Base-by-base conservation (phyloP, 345 rosid species). In the Pistacia vera region DNA sequence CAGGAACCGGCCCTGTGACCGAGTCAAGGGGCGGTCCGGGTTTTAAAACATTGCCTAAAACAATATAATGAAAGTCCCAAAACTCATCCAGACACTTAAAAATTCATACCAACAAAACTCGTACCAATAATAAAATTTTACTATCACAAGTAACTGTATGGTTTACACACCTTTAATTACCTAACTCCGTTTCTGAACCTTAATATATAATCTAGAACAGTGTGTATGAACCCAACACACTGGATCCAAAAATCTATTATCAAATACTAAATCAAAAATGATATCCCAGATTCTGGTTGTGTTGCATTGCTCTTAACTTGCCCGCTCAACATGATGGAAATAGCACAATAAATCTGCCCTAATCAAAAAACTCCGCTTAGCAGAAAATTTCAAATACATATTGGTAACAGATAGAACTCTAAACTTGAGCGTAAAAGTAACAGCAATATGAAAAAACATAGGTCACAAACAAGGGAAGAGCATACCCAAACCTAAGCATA, bases 401-500 rank as follows among this genome's bases (percentile, higher is more conserved):
- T 63, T 30, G 46, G 9, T 13, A 72, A 58, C 11, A 49, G 41
- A 68, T 49, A 49, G 14, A 57, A 58, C 17, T 58, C 11, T 55
- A 55, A 54, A 70, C 9, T 54, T 49, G 6, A 22, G 30, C 4
- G 11, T 51, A 36, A 35, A 63, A 60, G 33, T 49, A 49, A 59
- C 63, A 61, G 41, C 49, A 30, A 30, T 18, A 4, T 20, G 71
- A 67, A 48, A 25, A 48, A 28, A 49, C 16, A 62, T 35, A 38
- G 18, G 1, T 0, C 25, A 55, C 35, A 18, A 56, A 62, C 60
- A 61, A 22, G 25, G 14, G 17, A 78, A 70, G 38, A 54, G 30
- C 71, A 44, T 76, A 77, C 80, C 80, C 20, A 38, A 5, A 68
- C 7, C 56, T 55, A 61, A 56, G 7, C 56, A 61, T 69, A 67